Evolutionary conservation across 2,329 filamentous ascomycete species (phyloP), one percentile per base, ranked within the genome.

Genomic region (Verticillium nonalfalfae): DNA sequence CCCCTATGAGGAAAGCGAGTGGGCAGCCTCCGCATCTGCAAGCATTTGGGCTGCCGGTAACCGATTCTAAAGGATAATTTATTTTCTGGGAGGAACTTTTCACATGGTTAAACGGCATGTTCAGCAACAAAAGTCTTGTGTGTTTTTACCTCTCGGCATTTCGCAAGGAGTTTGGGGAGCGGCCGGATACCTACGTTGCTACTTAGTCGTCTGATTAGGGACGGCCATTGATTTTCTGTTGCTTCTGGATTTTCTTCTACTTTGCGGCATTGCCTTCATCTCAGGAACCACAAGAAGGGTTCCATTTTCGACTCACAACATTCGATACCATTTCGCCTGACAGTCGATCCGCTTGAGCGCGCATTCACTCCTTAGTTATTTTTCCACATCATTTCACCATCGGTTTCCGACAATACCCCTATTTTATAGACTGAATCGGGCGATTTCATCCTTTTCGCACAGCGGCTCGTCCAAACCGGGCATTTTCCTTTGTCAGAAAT

Each of bases 1-100:
- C 26, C 94, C 95, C 3, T 97, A 97, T 68, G 93, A 97, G 70
- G 93, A 96, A 69, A 88, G 88, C 65, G 93, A 97, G 73, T 98
- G 93, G 94, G 92, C 90, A 18, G 87, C 90, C 9, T 89, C 90
- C 52, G 90, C 91, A 35, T 86, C 92, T 11, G 90, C 91, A 6
- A 93, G 90, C 75, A 93, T 93, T 67, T 90, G 90, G 79, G 88
- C 89, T 59, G 86, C 87, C 36, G 85, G 89, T 65, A 87, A 82
- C 72, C 81, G 84, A 67, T 84, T 88, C 69, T 88, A 76, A 74
- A 18, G 40, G 40, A 50, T 4, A n/a, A 26, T 10, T 36, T 50
- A 21, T 26, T 50, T 26, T 50, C n/a, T 39, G 4, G 35, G 39
- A 36, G 56, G 45, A 38, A 18, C 40, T 55, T 62, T 36, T 58